These are phyloP conservation scores for Hymenoscyphus fructigenus DNA, from an alignment of 2,329 filamentous ascomycete species.

Conservation along the genomic window DNA sequence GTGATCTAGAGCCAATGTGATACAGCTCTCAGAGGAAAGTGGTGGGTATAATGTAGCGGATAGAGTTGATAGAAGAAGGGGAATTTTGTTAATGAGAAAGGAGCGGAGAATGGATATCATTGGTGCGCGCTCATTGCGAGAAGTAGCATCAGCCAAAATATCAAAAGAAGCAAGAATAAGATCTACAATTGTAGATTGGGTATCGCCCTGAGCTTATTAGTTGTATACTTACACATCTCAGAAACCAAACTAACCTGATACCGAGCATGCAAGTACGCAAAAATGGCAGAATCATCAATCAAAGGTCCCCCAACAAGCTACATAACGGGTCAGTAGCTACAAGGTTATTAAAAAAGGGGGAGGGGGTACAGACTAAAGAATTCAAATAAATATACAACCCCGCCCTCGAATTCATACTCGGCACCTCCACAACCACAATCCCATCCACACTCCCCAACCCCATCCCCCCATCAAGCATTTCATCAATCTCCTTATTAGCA, in stretches of 20 bases:
- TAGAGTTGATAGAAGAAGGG: conserved; percentile 58
- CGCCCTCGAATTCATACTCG: conserved; percentile 71
- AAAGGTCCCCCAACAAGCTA: conserved; percentile 80
- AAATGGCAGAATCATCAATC: conserved; percentile 75
- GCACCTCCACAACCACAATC: conserved; percentile 59
- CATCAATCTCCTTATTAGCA: conserved; percentile 53
- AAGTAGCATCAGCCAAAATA: conserved; percentile 81
- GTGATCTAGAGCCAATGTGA: conserved; percentile 63
- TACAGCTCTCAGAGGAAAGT: conserved; percentile 61
- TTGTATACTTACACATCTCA: background rate
- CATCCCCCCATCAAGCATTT: conserved; percentile 56
- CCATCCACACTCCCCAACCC: conserved; percentile 45
- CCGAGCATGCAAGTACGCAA: conserved; percentile 79
- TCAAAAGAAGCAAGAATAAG: conserved; percentile 89
- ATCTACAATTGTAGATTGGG: conserved; percentile 75
- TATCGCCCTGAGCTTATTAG: conserved; percentile 60
- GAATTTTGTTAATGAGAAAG: conserved; percentile 77
- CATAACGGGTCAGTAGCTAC: background rate
- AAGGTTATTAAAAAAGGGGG: background rate
- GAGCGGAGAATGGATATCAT: conserved; percentile 75
- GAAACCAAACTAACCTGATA: conserved; percentile 62
- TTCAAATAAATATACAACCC: conserved; percentile 86
- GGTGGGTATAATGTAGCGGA: conserved; percentile 56
- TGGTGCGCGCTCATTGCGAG: conserved; percentile 60
- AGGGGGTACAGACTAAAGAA: conserved; percentile 60